phyloP scores from a whole-genome alignment of 805 yeast genomes.

The Spathaspora passalidarum region DNA sequence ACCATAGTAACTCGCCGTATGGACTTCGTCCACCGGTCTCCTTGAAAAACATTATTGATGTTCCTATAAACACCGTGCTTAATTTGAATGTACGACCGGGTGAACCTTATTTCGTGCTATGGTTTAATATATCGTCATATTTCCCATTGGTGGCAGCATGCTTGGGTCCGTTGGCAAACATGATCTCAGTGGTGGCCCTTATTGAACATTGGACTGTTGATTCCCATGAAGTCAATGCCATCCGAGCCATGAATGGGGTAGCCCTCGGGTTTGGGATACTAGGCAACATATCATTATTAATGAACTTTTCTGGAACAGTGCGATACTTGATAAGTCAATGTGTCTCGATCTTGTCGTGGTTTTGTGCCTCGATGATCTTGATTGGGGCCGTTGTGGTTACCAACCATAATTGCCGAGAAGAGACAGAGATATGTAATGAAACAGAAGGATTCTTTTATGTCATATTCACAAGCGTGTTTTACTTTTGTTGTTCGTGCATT shows the following conservation, averaged over 20 bases:
- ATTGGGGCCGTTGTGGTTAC: constrained; percentile 45
- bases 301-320: constrained; percentile 63
- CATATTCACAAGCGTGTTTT: constrained; percentile 58
- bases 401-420: constrained; percentile 16
- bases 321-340: constrained; percentile 60
- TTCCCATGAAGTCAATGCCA: constrained; percentile 39
- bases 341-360: constrained; percentile 63
- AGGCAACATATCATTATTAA: constrained; percentile 65
- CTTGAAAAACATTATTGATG: constrained; percentile 27
- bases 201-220: constrained; percentile 62
- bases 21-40: constrained; percentile 11
- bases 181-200: constrained; percentile 68
- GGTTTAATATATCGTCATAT: constrained; percentile 68
- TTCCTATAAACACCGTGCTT: constrained; percentile 30
- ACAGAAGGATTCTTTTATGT: constrained; percentile 83
- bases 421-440: constrained; percentile 7
- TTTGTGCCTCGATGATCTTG: constrained; percentile 54
- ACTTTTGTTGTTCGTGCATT: constrained; percentile 53
- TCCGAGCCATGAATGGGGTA: constrained; percentile 47
- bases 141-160: constrained; percentile 78
- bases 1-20: neutral
- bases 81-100: constrained; percentile 36
- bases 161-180: constrained; percentile 73
- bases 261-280: constrained; percentile 62
- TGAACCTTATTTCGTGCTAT: constrained; percentile 35